Percentiles rank a stretch among this genome's conserved stretches.
phyloP scores from a whole-genome alignment of 2,329 filamentous ascomycete genomes.

The Fusarium devonianum region DNA sequence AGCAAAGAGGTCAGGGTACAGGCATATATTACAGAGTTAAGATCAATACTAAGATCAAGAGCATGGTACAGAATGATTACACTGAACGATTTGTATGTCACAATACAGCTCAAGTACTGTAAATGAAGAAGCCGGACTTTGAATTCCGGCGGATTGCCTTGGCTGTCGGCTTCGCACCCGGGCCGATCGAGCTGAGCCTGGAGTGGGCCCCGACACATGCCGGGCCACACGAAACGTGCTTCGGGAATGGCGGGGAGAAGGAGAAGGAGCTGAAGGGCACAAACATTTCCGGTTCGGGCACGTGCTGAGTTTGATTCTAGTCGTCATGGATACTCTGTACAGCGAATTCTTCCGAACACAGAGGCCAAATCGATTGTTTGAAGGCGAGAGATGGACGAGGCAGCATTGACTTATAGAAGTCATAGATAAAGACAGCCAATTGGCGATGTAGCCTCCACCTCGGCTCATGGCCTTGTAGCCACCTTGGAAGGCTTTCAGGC shows the following conservation, averaged over 20 bases:
- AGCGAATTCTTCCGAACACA: conserved; percentile 31
- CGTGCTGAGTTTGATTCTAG: conserved; percentile 31
- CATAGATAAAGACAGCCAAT: conserved; percentile 12
- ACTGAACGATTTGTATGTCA: not conserved
- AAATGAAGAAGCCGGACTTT: conserved; percentile 24
- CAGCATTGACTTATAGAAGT: conserved; percentile 1
- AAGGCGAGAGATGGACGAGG: not conserved
- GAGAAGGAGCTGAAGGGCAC: conserved; percentile 31
- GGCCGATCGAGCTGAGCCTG: conserved; percentile 6
- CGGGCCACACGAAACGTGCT: conserved; percentile 4
- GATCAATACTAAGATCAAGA: not conserved
- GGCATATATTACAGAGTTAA: no score
- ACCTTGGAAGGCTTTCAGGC: conserved; percentile 1
- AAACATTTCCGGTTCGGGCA: conserved; percentile 36
- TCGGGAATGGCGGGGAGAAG: conserved; percentile 25
- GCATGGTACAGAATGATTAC: not conserved
- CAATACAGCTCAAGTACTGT: not conserved
- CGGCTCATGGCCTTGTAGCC: not conserved
- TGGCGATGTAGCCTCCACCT: conserved; percentile 10
- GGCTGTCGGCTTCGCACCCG: conserved; percentile 29
- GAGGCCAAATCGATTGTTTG: conserved; percentile 8
- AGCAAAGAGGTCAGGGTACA: conserved; percentile 5
- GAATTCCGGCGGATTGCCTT: conserved; percentile 22
- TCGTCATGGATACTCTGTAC: conserved; percentile 32
- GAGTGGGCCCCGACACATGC: conserved; percentile 32